Evolutionary conservation across 2,329 filamentous ascomycete genomes (phyloP).

Genomic region (Cladophialophora immunda): DNA sequence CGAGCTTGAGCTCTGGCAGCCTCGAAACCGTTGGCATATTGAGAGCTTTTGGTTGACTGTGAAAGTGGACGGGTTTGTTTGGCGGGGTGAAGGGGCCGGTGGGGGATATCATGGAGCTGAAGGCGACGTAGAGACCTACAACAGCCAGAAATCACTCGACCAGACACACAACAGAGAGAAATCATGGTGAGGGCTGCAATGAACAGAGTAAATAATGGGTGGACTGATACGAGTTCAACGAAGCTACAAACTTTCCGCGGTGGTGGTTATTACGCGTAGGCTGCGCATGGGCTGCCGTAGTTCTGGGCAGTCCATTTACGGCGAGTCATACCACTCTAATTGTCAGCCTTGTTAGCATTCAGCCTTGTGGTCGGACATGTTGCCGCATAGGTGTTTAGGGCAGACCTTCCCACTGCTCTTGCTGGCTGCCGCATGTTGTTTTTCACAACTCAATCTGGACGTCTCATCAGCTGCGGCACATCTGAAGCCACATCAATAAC

Average conservation of each 20-base stretch:
- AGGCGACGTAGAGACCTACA: slow-evolving; percentile 4
- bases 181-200: not conserved
- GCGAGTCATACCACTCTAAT: not conserved
- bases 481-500: not conserved
- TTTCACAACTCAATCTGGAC: slow-evolving; percentile 2
- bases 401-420: not conserved
- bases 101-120: not conserved
- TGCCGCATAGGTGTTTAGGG: not conserved
- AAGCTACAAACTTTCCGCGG: slow-evolving; percentile 7
- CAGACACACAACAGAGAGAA: not conserved
- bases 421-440: not conserved
- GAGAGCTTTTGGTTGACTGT: slow-evolving; percentile 27
- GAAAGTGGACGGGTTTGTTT: slow-evolving; percentile 24
- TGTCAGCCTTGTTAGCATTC: not conserved
- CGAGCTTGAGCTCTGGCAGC: slow-evolving; percentile 36
- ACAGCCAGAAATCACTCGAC: not conserved
- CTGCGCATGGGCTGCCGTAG: not conserved
- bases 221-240: not conserved
- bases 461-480: not conserved
- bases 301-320: not conserved
- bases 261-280: not conserved
- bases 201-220: not conserved
- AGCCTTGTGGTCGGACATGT: not conserved
- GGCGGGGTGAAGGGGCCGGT: not conserved
- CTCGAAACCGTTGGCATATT: slow-evolving; percentile 31